Base-by-base conservation (phyloP, 192 early-diverging fungal species). In the Podila epicladia region DNA sequence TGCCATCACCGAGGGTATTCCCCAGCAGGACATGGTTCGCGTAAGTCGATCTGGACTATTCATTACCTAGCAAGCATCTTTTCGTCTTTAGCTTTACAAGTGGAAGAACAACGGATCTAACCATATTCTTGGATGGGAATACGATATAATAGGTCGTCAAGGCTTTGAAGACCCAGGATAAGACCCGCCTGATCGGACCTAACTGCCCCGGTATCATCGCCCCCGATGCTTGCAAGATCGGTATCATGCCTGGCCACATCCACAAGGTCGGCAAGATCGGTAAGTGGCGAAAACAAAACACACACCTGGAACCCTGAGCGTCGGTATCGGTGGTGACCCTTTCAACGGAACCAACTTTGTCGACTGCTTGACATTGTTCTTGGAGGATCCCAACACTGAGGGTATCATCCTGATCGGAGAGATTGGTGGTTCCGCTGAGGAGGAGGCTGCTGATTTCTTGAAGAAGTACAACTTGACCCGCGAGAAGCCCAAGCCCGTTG, bases 171-270 rank as follows among this genome's bases (percentile, higher is more conserved):
- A 85, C 93, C 50, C 98, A 99, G 89, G 85, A 86, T 83, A 97
- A 96, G 89, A 93, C 97, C 41, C 94, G 98, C 71, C 88, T 99
- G 57, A 93, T 99, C 53, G 98, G 98, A 49, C 98, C 98, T 82
- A 99, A 99, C 94, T 99, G 98, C 87, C 98, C 98, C 17, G 98
- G 98, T 71, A 98, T 99, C 86, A 99, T 99, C 87, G 93, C 93
- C 28, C 96, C 97, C 17, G 93, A 87, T 45, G 94, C 93, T 67
- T 99, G 98, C 91, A 99, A 99, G 91, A 99, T 99, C 65, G 98
- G 98, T 65, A 99, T 99, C 85, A 99, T 99, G 98, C 97, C 98
- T 35, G 98, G 96, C 64, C 95, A 97, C 84, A 99, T 99, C 84
- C 96, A 99, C 91, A 91, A 89, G 86, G 92, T 88, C 76, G 98